Evolutionary conservation across 306 rosid genomes (phyloP).

Genomic region (Cicer arietinum): DNA sequence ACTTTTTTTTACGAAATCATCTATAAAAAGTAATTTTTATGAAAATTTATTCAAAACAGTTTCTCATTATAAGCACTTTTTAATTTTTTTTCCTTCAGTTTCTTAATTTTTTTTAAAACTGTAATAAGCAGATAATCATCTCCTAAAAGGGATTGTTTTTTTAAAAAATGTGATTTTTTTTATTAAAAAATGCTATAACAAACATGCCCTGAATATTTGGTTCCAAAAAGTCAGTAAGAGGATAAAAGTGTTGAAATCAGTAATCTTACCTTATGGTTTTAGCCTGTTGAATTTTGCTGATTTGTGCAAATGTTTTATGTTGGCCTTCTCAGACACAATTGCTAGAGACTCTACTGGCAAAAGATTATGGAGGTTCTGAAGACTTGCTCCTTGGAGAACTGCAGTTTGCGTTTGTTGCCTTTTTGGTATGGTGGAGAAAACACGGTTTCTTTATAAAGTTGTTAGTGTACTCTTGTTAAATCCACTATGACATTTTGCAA

Average conservation of each 20-base stretch:
- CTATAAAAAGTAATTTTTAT: too few species aligned
- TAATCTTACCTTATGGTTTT: constrained; percentile 7
- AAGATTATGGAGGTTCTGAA: constrained; percentile 85
- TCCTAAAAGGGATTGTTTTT: too few species aligned
- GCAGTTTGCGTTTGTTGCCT: constrained; percentile 84
- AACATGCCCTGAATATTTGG: neutral
- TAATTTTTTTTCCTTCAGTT: too few species aligned
- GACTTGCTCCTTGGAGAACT: constrained; percentile 86
- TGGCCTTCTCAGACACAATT: constrained; percentile 67
- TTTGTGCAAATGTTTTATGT: constrained; percentile 33
- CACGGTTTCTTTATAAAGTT: constrained; percentile 18
- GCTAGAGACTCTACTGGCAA: constrained; percentile 68
- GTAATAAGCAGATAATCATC: too few species aligned
- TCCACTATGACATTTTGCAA: constrained; percentile 41
- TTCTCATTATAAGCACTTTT: too few species aligned
- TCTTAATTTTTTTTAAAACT: too few species aligned
- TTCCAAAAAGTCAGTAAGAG: neutral
- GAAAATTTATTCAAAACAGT: too few species aligned
- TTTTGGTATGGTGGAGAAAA: constrained; percentile 59
- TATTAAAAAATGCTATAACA: too few species aligned
- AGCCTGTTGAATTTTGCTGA: constrained; percentile 30
- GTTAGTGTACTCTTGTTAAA: neutral
- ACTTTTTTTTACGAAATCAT: too few species aligned
- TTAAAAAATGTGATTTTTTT: too few species aligned
- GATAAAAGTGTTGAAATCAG: neutral